Base-by-base conservation (phyloP, 2,329 filamentous ascomycete species). In the Byssothecium circinans region DNA sequence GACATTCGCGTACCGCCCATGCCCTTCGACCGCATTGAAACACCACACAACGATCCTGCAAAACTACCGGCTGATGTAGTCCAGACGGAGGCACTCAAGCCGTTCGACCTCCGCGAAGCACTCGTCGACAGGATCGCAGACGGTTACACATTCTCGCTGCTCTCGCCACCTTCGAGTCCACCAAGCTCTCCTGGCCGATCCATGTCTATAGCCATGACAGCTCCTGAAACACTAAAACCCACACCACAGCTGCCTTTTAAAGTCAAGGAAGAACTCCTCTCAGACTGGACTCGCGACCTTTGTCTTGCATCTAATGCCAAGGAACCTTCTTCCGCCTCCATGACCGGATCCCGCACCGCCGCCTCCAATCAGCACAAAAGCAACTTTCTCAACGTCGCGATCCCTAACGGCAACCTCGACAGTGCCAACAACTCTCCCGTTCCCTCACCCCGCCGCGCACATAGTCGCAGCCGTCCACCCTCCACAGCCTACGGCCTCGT, bases 241-340 rank as follows among this genome's bases (percentile, higher is more conserved):
- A 32, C 69, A 46, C 61, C 64, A 49, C 79, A 85, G 47, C 75
- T 96, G 2, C 87, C 90, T 0, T 68, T 75, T 14, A 78, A 76
- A 22, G 82, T 90, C 57, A 84, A 81, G 55, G 88, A 94, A 52
- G 81, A 89, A 56, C 88, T 96, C 81, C 74, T 90, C 47, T 77
- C 81, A 17, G 82, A 88, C 39, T 96, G 92, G 92, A 87, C 84
- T 32, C 85, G 85, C 62, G 91, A 95, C 18, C 73, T 77, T 12
- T 88, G 87, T 25, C 75, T 94, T 43, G 81, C 85, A 10, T 78
- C 82, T 30, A 79, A 89, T 40, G 83, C 87, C 49, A 83, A 77
- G 49, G 77, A 88, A 45, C 85, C 85, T 59, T 88, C 86, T 59
- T 83, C 88, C 0, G 81, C 82, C 11, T 95, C 90, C 3, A 74